Base-by-base conservation (phyloP, 495 filamentous ascomycete species). In the Venustampulla echinocandica region DNA sequence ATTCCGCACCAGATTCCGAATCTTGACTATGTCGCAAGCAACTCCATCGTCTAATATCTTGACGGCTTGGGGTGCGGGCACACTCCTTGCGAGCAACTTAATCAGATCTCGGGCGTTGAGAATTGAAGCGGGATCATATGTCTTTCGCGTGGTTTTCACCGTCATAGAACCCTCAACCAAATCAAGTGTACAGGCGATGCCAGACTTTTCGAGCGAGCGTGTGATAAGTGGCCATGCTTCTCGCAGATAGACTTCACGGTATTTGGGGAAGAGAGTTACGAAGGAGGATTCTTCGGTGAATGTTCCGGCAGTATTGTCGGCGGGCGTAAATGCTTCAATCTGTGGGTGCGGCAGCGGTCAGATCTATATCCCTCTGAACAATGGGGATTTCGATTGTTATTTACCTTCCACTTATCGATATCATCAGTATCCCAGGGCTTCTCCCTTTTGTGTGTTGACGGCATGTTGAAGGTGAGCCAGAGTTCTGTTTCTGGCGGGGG, bases 341-440 rank as follows among this genome's bases (percentile, higher is more conserved):
- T 85, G 50, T 27, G 20, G n/a, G 11, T 22, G 37, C 17, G n/a
- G 7, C 27, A 30, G 27, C n/a, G 27, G 27, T 7, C n/a, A n/a
- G 7, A 22, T 20, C 37, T 21, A 22, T 5, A 9, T 22, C 22
- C 13, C 17, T 52, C 27, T 44, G 17, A 25, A 25, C 6, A 34
- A 2, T 21, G 38, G 17, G 27, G 46, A 44, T 25, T 24, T 13
- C 14, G n/a, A 43, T 30, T 22, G 15, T 2, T 22, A 17, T 27
- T 46, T 52, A 86, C 77, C 76, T 89, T 92, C 90, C 90, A 98
- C 62, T 95, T 95, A 63, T 98, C 90, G 53, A 96, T 88, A 57
- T 95, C 92, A 47, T 92, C 88, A 39, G 88, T 95, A 63, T 98
- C 90, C 92, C 90, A 97, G 27, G 92, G 86, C 63, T 98, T 98